A percentile compares a stretch with the other conserved stretches of the same genome.
These are phyloP conservation scores for Hypoxylon fuscum DNA, from an alignment of 495 filamentous ascomycete species.

Conservation along the genomic window DNA sequence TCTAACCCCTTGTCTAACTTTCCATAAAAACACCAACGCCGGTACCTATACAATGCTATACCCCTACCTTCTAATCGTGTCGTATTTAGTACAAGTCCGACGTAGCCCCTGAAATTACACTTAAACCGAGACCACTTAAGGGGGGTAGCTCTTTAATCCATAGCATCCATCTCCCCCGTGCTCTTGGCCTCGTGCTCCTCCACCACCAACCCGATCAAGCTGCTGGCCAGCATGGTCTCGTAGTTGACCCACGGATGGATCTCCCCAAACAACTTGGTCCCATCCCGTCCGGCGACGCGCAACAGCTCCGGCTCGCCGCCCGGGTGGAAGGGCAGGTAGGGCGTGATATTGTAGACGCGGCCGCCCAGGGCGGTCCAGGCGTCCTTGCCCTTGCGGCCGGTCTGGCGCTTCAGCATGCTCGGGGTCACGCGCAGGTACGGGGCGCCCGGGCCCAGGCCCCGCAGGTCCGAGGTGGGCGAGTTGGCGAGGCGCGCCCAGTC, in stretches of 20 bases:
- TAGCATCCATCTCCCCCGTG: conserved; percentile 64
- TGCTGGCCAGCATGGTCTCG: conserved; percentile 89
- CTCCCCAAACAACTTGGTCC: conserved; percentile 83
- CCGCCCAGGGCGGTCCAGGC: conserved; percentile 90
- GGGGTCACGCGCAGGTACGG: conserved; percentile 74
- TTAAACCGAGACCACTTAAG: background rate
- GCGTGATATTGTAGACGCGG: conserved; percentile 90
- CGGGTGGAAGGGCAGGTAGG: conserved; percentile 90
- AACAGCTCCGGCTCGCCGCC: conserved; percentile 89
- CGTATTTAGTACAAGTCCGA: background rate
- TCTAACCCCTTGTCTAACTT: too few relatives aligned
- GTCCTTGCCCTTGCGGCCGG: conserved; percentile 80
- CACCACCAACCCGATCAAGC: conserved; percentile 86
- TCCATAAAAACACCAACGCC: conserved; percentile 10
- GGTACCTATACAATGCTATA: conserved; percentile 18
- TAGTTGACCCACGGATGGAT: conserved; percentile 98
- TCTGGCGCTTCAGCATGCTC: conserved; percentile 74
- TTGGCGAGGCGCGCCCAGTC: conserved; percentile 88
- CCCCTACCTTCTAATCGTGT: background rate
- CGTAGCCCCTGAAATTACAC: background rate
- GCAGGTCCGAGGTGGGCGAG: conserved; percentile 72
- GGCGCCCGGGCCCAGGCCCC: conserved; percentile 57
- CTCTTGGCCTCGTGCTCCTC: conserved; percentile 69
- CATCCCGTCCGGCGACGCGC: conserved; percentile 80
- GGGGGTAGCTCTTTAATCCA: conserved; percentile 64